Conservation (phyloP, 108 stramenopile species). For the Aurantiochytrium sp. region DNA sequence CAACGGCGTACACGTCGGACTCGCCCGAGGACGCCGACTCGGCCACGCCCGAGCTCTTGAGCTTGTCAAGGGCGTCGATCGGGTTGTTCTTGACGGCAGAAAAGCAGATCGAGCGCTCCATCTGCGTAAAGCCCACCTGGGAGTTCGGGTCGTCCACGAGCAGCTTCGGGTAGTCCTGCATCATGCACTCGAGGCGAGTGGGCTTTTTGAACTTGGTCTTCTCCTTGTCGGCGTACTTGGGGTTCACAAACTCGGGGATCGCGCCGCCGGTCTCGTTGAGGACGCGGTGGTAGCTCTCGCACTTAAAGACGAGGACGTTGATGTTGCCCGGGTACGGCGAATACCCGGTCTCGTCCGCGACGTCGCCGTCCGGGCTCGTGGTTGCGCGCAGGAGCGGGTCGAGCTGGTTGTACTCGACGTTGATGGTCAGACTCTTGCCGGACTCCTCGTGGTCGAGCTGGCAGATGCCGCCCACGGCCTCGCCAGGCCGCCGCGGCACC, state of each 20-base stretch:
- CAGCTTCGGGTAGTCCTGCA: constrained; percentile 96
- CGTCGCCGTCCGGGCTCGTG: constrained; percentile 80
- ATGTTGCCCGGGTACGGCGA: constrained; percentile 97
- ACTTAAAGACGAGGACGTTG: constrained; percentile 84
- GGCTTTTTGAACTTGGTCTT: constrained; percentile 95
- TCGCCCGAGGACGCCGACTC: constrained; percentile 87
- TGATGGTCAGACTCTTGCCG: constrained; percentile 65
- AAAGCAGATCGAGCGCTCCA: constrained; percentile 74
- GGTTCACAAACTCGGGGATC: constrained; percentile 97
- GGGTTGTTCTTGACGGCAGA: constrained; percentile 89
- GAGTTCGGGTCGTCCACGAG: constrained; percentile 58
- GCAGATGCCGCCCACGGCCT: constrained; percentile 97
- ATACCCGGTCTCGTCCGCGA: constrained; percentile 80
- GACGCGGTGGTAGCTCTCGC: constrained; percentile 74
- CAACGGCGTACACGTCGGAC: constrained; percentile 73
- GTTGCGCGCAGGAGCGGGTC: constrained; percentile 84
- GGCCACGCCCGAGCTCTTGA: constrained; percentile 74
- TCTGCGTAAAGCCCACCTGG: constrained; percentile 87
- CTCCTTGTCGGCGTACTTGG: constrained; percentile 88
- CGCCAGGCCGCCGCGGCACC: constrained; percentile 88
- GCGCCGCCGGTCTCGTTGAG: constrained; percentile 73
- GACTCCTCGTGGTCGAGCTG: constrained; percentile 54
- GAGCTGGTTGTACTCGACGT: constrained; percentile 99
- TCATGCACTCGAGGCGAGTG: constrained; percentile 99
- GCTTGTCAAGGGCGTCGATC: constrained; percentile 71